These are phyloP conservation scores for Pythium aquatile DNA, from an alignment of 352 stramenopile genomes.

Conservation along the genomic window DNA sequence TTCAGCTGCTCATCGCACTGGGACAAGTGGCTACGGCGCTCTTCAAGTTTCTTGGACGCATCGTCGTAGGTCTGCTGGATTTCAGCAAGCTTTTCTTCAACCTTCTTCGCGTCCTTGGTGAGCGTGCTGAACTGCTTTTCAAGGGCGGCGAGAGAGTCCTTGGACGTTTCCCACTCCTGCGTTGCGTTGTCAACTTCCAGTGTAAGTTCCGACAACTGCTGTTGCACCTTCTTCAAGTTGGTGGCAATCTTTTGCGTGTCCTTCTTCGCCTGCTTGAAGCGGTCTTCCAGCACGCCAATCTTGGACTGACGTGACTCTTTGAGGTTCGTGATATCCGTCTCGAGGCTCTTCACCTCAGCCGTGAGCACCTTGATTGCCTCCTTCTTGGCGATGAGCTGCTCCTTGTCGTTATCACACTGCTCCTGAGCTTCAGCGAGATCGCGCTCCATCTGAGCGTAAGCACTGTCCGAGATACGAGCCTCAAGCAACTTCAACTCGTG, in stretches of 20 bases:
- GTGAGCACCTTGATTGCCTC: constrained; percentile 75
- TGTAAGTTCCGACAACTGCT: constrained; percentile 70
- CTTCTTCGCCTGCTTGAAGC: constrained; percentile 74
- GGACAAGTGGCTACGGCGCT: constrained; percentile 66
- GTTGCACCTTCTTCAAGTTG: constrained; percentile 59
- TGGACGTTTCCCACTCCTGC: constrained; percentile 58
- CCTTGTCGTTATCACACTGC: constrained; percentile 69
- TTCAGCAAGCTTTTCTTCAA: constrained; percentile 61
- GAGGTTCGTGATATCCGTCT: constrained; percentile 79
- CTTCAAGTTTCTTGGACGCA: constrained; percentile 62
- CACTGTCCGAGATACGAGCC: constrained; percentile 76
- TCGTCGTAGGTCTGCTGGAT: constrained; percentile 66
- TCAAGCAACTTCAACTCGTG: constrained; percentile 78
- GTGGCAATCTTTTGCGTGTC: constrained; percentile 60
- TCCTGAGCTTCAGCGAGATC: constrained; percentile 66
- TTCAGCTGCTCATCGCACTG: constrained; percentile 92
- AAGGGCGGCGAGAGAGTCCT: constrained; percentile 48
- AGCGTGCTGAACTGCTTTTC: constrained; percentile 60
- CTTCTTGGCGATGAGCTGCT: constrained; percentile 58
- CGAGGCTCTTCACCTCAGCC: constrained; percentile 65
- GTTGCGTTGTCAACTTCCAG: constrained; percentile 73
- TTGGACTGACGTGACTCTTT: constrained; percentile 80
- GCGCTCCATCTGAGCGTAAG: constrained; percentile 75
- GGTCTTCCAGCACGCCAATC: constrained; percentile 76
- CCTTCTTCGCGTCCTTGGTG: constrained; percentile 67